A percentile compares a stretch with the other conserved stretches of the same genome.
Conservation (phyloP, 2,329 filamentous ascomycete genomes). For the Trichoderma atroviride region DNA sequence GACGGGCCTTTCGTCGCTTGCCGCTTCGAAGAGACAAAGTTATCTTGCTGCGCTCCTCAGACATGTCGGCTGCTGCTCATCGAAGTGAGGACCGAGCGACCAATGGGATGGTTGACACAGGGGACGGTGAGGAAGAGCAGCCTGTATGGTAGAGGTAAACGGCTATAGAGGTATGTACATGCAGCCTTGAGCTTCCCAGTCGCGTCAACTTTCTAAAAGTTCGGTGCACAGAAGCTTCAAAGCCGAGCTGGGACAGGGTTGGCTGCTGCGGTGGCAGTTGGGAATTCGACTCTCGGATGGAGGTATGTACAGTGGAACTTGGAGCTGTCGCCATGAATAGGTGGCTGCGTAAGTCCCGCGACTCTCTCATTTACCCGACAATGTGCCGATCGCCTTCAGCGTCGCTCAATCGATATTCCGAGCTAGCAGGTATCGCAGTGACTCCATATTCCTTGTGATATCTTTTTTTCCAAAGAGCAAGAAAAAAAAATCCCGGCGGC, state of each 20-base stretch:
- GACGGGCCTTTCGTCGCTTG: conserved; percentile 62
- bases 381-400: conserved; percentile 30
- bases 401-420: conserved; percentile 30
- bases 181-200: background rate
- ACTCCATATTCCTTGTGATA: conserved; percentile 27
- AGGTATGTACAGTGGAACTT: background rate
- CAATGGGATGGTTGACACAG: background rate
- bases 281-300: background rate
- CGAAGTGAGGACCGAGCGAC: background rate
- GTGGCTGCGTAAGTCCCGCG: background rate
- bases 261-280: background rate
- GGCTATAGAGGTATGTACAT: background rate
- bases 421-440: conserved; percentile 23
- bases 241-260: background rate
- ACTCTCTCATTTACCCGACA: conserved; percentile 28
- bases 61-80: conserved; percentile 49
- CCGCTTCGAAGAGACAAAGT: conserved; percentile 59
- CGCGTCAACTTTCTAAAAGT: background rate
- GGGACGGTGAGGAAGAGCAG: background rate
- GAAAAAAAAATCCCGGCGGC: conserved; percentile 16
- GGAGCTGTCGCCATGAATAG: background rate
- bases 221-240: background rate
- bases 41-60: conserved; percentile 63
- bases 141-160: too few relatives aligned
- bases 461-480: background rate